phyloP scores from a whole-genome alignment of 441 rosid genomes.

The Breynia disticha region DNA sequence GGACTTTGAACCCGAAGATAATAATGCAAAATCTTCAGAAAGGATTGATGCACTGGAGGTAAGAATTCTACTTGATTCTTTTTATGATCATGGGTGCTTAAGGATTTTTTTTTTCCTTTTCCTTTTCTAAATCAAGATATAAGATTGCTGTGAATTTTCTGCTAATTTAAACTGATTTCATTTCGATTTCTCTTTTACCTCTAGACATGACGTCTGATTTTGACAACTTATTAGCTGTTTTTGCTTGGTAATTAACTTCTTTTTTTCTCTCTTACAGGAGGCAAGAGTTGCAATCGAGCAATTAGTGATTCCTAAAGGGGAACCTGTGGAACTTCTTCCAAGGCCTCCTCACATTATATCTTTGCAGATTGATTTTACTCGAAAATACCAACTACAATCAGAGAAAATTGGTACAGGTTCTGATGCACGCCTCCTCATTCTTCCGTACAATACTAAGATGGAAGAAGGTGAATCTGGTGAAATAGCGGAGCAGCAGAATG shows the following conservation, averaged over 20 bases:
- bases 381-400: slow-evolving; percentile 72
- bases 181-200: no score
- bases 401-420: slow-evolving; percentile 75
- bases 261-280: slow-evolving; percentile 36
- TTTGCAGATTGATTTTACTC: slow-evolving; percentile 74
- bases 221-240: no score
- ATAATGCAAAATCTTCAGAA: slow-evolving; percentile 42
- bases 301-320: slow-evolving; percentile 90
- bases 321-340: slow-evolving; percentile 94
- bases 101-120: not conserved
- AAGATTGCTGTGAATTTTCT: no score
- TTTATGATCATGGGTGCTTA: not conserved
- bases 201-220: no score
- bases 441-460: slow-evolving; percentile 53
- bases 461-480: slow-evolving; percentile 28
- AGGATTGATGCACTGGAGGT: slow-evolving; percentile 82
- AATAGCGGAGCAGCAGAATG: slow-evolving; percentile 10
- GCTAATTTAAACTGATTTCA: no score
- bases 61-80: not conserved
- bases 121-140: not conserved
- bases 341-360: slow-evolving; percentile 73
- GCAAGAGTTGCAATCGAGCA: slow-evolving; percentile 88
- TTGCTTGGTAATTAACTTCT: slow-evolving; percentile 3
- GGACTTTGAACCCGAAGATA: slow-evolving; percentile 41
- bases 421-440: slow-evolving; percentile 78